phyloP scores from a whole-genome alignment of 495 filamentous ascomycete genomes.

The Cercophora samala region DNA sequence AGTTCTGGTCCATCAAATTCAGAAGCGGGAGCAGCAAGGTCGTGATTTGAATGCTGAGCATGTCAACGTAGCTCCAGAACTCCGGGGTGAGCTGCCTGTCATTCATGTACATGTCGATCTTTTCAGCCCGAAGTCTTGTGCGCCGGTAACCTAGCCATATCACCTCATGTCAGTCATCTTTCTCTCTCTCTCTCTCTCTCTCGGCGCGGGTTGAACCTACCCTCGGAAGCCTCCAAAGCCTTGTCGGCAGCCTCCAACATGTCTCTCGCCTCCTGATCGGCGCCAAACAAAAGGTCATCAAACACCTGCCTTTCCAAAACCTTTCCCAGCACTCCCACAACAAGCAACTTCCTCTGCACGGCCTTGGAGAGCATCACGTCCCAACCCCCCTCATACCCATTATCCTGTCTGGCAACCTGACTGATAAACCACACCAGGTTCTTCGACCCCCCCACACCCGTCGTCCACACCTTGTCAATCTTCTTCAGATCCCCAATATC shows the following conservation, averaged over 20 bases:
- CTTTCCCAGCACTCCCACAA: constrained; percentile 41
- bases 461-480: not conserved
- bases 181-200: too few species aligned
- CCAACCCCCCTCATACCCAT: constrained; percentile 36
- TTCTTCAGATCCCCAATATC: not conserved
- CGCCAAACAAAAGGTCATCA: constrained; percentile 45
- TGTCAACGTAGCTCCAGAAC: constrained; percentile 44
- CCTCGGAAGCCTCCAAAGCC: constrained; percentile 36
- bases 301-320: constrained; percentile 45
- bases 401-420: constrained; percentile 39
- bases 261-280: constrained; percentile 20
- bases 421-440: constrained; percentile 28
- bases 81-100: constrained; percentile 31
- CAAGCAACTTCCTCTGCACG: constrained; percentile 37
- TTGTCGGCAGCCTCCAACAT: constrained; percentile 39
- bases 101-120: constrained; percentile 28
- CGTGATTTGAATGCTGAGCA: constrained; percentile 38
- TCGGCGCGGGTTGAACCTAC: too few species aligned
- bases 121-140: constrained; percentile 36
- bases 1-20: constrained; percentile 33
- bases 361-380: constrained; percentile 35
- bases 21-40: constrained; percentile 43
- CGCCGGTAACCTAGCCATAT: constrained; percentile 39
- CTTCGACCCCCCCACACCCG: not conserved
- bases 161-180: not conserved